phyloP scores from a whole-genome alignment of 345 rosid species.

The Toxicodendron radicans region DNA sequence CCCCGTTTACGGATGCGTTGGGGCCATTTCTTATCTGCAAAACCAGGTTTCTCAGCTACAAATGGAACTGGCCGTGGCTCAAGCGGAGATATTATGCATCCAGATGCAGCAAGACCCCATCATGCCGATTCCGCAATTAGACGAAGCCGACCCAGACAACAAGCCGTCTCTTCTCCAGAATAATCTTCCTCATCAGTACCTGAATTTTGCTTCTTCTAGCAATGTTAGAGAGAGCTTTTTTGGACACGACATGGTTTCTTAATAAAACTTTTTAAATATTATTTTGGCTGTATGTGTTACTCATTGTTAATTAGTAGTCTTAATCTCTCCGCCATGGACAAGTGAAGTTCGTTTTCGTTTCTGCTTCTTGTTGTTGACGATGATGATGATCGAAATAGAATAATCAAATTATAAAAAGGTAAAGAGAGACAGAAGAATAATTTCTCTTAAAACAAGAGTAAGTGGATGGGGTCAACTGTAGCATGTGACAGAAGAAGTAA shows the following conservation, averaged over 20 bases:
- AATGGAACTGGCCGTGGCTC: constrained; percentile 63
- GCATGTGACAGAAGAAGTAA: constrained; percentile 42
- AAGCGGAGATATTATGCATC: constrained; percentile 58
- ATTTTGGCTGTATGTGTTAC: not conserved
- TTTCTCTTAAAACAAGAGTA: constrained; percentile 19
- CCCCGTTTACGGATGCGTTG: constrained; percentile 71
- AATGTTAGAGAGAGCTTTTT: constrained; percentile 39
- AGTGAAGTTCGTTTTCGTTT: not conserved
- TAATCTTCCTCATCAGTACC: constrained; percentile 22
- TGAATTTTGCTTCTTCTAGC: constrained; percentile 30
- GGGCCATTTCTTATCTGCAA: constrained; percentile 56
- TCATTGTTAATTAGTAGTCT: not conserved
- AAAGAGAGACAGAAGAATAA: constrained; percentile 6
- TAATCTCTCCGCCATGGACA: not conserved
- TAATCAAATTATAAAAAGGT: not conserved
- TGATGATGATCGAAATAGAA: not conserved
- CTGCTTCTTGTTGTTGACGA: not conserved
- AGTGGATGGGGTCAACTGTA: constrained; percentile 45
- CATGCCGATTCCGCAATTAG: constrained; percentile 15
- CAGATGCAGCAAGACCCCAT: constrained; percentile 54
- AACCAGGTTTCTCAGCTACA: constrained; percentile 62
- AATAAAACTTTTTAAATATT: constrained; percentile 7
- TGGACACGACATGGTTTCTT: constrained; percentile 53
- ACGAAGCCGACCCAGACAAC: constrained; percentile 22
- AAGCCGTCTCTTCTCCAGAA: constrained; percentile 32